Evolutionary conservation across 805 yeast genomes (phyloP).

Genomic region (Saccharomyces jurei): DNA sequence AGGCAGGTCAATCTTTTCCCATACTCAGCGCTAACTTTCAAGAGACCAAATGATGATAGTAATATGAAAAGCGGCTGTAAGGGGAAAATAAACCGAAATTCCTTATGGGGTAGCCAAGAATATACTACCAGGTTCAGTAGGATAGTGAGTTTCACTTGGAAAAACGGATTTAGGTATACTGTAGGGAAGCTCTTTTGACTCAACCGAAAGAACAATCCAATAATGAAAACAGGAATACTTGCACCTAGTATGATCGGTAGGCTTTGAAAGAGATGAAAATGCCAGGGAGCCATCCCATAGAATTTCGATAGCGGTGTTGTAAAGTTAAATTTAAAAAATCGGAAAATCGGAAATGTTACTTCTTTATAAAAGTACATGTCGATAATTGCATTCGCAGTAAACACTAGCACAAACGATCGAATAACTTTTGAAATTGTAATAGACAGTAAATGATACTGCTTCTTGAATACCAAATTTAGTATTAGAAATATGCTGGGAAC

Average conservation of each 20-base stretch:
- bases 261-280: conserved; percentile 77
- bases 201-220: conserved; percentile 32
- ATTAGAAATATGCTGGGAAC: conserved; percentile 42
- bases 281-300: conserved; percentile 80
- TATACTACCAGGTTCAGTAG: conserved; percentile 44
- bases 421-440: conserved; percentile 17
- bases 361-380: conserved; percentile 57
- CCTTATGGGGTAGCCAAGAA: conserved; percentile 74
- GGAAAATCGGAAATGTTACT: conserved; percentile 52
- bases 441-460: conserved; percentile 6
- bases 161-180: conserved; percentile 5
- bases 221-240: conserved; percentile 52
- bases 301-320: conserved; percentile 63
- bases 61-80: conserved; percentile 65
- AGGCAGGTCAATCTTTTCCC: neutral
- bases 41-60: conserved; percentile 38
- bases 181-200: conserved; percentile 4
- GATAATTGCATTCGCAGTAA: conserved; percentile 35
- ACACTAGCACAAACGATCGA: conserved; percentile 18
- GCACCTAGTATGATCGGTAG: conserved; percentile 68
- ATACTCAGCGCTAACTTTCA: neutral
- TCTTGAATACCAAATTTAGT: conserved; percentile 4
- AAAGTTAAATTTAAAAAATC: conserved; percentile 74
- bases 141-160: conserved; percentile 28
- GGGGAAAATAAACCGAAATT: conserved; percentile 82